Evolutionary conservation across 208 protist genomes (phyloP).

Genomic region (Trypanosoma lewisi): DNA sequence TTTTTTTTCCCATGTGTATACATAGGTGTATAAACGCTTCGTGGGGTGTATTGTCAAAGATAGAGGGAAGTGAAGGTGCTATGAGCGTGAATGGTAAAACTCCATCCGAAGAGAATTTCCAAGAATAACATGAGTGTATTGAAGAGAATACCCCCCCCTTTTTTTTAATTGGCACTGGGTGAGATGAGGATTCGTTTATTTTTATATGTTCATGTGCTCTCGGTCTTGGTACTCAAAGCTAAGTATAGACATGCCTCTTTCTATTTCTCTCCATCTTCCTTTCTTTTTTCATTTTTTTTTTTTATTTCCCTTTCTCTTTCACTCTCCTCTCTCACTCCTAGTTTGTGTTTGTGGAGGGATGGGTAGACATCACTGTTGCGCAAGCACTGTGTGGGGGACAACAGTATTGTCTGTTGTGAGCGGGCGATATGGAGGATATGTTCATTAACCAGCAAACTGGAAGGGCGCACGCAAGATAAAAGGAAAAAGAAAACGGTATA

Average conservation of each 20-base stretch:
- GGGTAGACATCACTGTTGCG: too few species aligned
- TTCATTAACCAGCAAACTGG: too few species aligned
- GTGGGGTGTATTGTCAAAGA: too few species aligned
- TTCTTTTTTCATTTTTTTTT: slow-evolving; percentile 8
- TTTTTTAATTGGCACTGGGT: background rate
- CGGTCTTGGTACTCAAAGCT: background rate
- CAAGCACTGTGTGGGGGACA: too few species aligned
- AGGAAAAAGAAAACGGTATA: too few species aligned
- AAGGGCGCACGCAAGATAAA: too few species aligned
- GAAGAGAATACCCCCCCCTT: too few species aligned
- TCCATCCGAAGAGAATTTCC: background rate
- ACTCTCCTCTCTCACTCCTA: background rate
- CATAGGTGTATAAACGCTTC: background rate
- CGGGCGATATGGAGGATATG: too few species aligned
- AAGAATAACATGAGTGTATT: background rate
- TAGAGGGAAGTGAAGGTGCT: background rate
- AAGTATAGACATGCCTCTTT: too few species aligned
- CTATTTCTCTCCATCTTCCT: background rate
- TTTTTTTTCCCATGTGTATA: too few species aligned
- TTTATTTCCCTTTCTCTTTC: slow-evolving; percentile 7
- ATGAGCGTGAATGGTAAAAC: background rate
- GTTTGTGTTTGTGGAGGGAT: too few species aligned
- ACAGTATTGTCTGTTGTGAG: too few species aligned
- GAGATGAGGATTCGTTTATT: background rate
- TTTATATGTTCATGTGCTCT: background rate